Evolutionary conservation across 768 basidiomycete species (phyloP), one percentile per base, ranked within the genome.

Genomic region (Clitopilus passeckerianus): DNA sequence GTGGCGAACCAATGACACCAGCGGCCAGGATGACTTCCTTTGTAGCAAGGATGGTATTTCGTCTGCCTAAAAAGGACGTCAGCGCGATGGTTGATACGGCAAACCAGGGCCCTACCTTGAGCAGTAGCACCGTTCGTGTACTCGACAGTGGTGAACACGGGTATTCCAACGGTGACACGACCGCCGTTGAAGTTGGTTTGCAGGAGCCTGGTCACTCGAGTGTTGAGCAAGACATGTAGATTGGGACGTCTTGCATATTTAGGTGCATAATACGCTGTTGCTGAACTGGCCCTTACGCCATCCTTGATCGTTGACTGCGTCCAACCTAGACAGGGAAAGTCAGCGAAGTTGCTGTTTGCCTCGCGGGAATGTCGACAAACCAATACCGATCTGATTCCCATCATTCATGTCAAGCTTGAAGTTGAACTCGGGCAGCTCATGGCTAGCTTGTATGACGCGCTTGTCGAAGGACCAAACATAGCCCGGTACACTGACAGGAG

Each of bases 21-120:
- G 66, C 67, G 10, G 73, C 72, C 4, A 74, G 57, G 33, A 74
- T 70, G n/a, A 74, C 66, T 60, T 74, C 73, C 20, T 70, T 72
- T 15, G 34, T 63, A 12, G 74, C 74, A 2, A 59, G 67, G 16
- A 73, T 30, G 8, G 24, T 56, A 10, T 24, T 58, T n/a, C 56
- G 60, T 14, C 58, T 60, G 15, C 56, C 63, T 64, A 46, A 6
- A 5, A 1, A 24, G 14, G 43, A n/a, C 6, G 18, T 37, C 20
- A 50, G 46, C n/a, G 20, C 5, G 20, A 10, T 35, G 6, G 18
- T 33, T 44, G 14, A 18, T 55, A 34, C 7, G 10, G 24, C 1
- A 35, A 14, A 0, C 4, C 46, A 16, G 34, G 12, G 20, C 7
- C 18, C 6, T 35, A 55, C 59, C 54, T 12, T 24, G 18, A 44